Percentiles rank a stretch among this genome's conserved stretches.
Conservation (phyloP, 2,329 filamentous ascomycete genomes). For the Karstenula rhodostoma region DNA sequence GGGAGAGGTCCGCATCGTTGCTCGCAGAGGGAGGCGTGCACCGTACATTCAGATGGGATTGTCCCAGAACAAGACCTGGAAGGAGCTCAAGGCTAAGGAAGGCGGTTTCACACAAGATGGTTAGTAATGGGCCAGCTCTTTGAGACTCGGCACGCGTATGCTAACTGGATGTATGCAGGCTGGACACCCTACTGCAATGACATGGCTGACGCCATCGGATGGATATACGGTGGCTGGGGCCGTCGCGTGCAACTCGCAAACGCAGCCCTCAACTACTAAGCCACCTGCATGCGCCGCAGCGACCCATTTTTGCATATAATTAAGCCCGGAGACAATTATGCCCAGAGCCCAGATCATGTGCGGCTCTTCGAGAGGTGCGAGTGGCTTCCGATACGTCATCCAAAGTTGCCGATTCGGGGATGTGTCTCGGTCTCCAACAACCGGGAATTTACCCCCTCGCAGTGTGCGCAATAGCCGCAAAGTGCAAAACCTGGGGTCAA, state of each 20-base stretch:
- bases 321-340: neutral
- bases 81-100: constrained; percentile 38
- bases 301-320: constrained; percentile 21
- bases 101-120: constrained; percentile 38
- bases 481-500: constrained; percentile 10
- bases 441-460: constrained; percentile 14
- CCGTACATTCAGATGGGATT: constrained; percentile 36
- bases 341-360: constrained; percentile 19
- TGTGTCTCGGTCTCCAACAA: constrained; percentile 14
- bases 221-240: constrained; percentile 47
- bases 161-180: constrained; percentile 25
- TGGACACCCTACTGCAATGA: constrained; percentile 47
- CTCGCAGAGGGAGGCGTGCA: constrained; percentile 39
- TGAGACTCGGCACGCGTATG: neutral
- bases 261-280: constrained; percentile 29
- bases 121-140: constrained; percentile 20
- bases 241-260: constrained; percentile 42
- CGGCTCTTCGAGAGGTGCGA: constrained; percentile 16
- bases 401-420: constrained; percentile 2
- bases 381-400: constrained; percentile 1
- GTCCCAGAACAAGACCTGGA: constrained; percentile 39
- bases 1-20: constrained; percentile 43
- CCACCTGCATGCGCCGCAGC: neutral
- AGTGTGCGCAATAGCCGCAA: constrained; percentile 15
- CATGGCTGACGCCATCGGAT: constrained; percentile 46